Evolutionary conservation across 306 rosid species (phyloP).

Genomic region (Rubus idaeus): DNA sequence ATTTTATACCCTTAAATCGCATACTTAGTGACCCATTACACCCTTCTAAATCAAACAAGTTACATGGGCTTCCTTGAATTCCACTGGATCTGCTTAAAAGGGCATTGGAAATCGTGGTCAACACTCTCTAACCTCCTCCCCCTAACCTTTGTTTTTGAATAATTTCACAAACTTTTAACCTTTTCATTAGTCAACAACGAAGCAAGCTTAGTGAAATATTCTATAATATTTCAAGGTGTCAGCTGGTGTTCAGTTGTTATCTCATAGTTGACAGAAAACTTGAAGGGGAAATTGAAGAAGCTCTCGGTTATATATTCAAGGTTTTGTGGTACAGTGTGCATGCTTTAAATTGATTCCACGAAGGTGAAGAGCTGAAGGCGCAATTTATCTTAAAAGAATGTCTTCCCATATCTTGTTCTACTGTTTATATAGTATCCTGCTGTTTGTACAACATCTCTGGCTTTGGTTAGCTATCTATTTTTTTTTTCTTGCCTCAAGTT

Average conservation of each 20-base stretch:
- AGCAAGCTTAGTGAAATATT: not conserved
- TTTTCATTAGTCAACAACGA: not conserved
- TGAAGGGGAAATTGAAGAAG: not conserved
- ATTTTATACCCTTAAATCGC: not conserved
- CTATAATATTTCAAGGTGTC: not conserved
- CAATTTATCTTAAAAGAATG: not conserved
- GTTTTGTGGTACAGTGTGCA: not conserved
- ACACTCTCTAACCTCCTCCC: no score
- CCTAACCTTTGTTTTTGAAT: no score
- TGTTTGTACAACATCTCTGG: not conserved
- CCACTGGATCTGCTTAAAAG: no score
- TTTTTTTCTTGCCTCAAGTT: conserved; percentile 6
- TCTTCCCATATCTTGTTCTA: not conserved
- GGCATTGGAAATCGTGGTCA: no score
- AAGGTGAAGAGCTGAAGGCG: not conserved
- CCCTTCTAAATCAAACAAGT: no score
- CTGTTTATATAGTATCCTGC: not conserved
- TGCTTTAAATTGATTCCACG: not conserved
- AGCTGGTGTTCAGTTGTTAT: not conserved
- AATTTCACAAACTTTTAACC: no score
- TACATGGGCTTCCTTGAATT: no score
- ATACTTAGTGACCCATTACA: not conserved
- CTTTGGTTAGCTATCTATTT: conserved; percentile 2
- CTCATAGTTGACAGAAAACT: not conserved
- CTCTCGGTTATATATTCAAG: not conserved